Base-by-base conservation (phyloP, 73 alveolate species). In the Durusdinium trenchii region DNA sequence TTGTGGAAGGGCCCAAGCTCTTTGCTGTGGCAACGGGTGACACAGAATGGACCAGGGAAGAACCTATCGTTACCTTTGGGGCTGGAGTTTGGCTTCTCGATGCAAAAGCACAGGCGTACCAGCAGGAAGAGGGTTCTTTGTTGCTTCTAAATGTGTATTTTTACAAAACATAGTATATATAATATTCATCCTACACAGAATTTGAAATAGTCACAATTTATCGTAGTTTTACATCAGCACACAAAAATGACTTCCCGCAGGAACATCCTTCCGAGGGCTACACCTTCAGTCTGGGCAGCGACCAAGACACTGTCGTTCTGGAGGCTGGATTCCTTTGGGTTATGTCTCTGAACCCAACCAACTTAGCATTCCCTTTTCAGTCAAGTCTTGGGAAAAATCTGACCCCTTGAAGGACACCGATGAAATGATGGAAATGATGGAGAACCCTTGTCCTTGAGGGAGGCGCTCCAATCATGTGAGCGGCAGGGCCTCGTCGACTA, bases 1-100 rank as follows among this genome's bases (percentile, higher is more conserved):
- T 76, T 12, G 38, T 43, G 38, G 87, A 76, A 1, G 87, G 87
- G 10, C 87, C 87, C 54, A 76, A 76, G 87, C 60, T 76, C 36
- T 76, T 76, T 38, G 40, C 43, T 38, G 12, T 76, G 40, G 54
- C 61, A 2, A 42, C 57, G 14, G 87, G 87, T 6, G 87, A 76
- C 10, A 3, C 43, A 4, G 60, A 40, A 38, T 4, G 3, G 12
- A 38, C n/a, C 12, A 6, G 6, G 5, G 87, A 38, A 10, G 20
- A 7, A 60, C 87, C 87, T 7, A 20, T 76, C 40, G 28, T 76
- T 14, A 10, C 18, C 61, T 76, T 38, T 43, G 87, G 87, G 35
- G 87, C 87, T 28, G 87, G 87, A 1, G 20, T 38, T 6, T 76
- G 87, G 87, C 38, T 76, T 12, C 87, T 76, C 38, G 87, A 76